Evolutionary conservation across 176 grass and related monocot genomes (phyloP).

Genomic region (Hordeum vulgare): MorexV3_pseudomolecules_assembly NC_058522.1:548477761-548478260

Average conservation of each 20-base stretch:
- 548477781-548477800: slow-evolving; percentile 5
- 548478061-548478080: background rate
- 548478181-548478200: background rate
- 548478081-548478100: too few relatives aligned
- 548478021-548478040: background rate
- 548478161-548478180: background rate
- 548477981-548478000: background rate
- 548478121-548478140: background rate
- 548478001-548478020: background rate
- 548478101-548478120: background rate
- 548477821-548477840: background rate
- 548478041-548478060: background rate
- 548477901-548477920: background rate
- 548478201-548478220: background rate
- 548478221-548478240: too few relatives aligned
- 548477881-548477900: background rate
- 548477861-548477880: background rate
- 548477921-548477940: background rate
- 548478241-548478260: too few relatives aligned
- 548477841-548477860: background rate
- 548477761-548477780: background rate
- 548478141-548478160: background rate
- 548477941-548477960: background rate
- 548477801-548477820: background rate
- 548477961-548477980: background rate